Conservation (phyloP, 2,329 filamentous ascomycete species). For the Fusarium circinatum region DNA sequence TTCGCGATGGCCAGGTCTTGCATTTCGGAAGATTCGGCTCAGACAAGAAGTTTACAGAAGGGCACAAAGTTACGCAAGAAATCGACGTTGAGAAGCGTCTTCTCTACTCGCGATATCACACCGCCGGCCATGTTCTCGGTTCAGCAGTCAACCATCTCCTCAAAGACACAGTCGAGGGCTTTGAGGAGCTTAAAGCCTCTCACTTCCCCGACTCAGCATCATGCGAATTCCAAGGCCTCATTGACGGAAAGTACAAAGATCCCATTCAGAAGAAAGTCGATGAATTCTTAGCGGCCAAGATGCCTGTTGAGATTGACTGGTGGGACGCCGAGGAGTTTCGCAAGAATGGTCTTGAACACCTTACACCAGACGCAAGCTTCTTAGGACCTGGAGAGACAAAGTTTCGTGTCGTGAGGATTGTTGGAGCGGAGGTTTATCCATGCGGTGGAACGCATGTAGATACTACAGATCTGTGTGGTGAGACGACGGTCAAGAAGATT, state of each 20-base stretch:
- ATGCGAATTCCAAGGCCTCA: constrained; percentile 74
- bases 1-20: constrained; percentile 65
- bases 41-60: constrained; percentile 50
- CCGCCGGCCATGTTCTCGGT: constrained; percentile 78
- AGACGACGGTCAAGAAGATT: constrained; percentile 74
- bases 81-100: constrained; percentile 70
- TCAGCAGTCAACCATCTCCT: constrained; percentile 71
- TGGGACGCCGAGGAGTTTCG: constrained; percentile 73
- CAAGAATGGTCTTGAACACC: constrained; percentile 61
- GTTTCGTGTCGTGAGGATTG: constrained; percentile 75
- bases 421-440: constrained; percentile 75
- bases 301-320: constrained; percentile 71
- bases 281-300: constrained; percentile 63
- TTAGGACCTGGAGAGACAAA: constrained; percentile 54
- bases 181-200: constrained; percentile 76
- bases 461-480: constrained; percentile 66
- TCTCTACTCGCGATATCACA: constrained; percentile 76
- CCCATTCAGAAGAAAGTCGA: constrained; percentile 70
- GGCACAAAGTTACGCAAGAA: constrained; percentile 61
- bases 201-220: constrained; percentile 75
- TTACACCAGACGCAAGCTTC: constrained; percentile 60
- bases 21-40: constrained; percentile 70
- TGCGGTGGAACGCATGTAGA: constrained; percentile 81
- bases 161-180: constrained; percentile 60
- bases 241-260: constrained; percentile 71